A percentile compares a stretch with the other conserved stretches of the same genome.
Conservation (phyloP, 495 filamentous ascomycete genomes). For the Saxophila tyrrhenica region DNA sequence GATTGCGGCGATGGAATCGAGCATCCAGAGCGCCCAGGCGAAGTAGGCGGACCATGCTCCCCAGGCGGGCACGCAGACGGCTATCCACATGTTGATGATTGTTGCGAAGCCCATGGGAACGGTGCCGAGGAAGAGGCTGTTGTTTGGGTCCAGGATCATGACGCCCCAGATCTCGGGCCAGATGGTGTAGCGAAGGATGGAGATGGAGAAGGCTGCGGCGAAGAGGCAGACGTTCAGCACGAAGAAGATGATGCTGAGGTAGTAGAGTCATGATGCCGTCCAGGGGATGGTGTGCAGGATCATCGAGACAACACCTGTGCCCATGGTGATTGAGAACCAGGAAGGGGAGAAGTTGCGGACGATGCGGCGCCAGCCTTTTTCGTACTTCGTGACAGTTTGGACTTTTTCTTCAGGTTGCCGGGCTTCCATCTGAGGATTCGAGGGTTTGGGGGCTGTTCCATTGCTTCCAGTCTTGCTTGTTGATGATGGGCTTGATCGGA, state of each 20-base stretch:
- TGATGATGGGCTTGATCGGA: not conserved
- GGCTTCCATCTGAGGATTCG: too few species aligned
- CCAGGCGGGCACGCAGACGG: conserved; percentile 47
- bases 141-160: conserved; percentile 47
- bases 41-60: conserved; percentile 35
- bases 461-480: not conserved
- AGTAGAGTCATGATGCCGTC: conserved; percentile 25
- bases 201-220: conserved; percentile 32
- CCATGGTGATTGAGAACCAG: conserved; percentile 32
- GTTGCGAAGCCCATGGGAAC: conserved; percentile 56
- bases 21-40: conserved; percentile 46
- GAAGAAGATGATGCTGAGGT: conserved; percentile 28
- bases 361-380: conserved; percentile 26
- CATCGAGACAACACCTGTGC: conserved; percentile 28
- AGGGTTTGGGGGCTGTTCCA: not conserved
- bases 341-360: conserved; percentile 29
- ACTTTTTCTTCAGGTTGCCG: not conserved
- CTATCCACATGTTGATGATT: conserved; percentile 45
- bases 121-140: conserved; percentile 51
- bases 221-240: conserved; percentile 36
- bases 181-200: conserved; percentile 43
- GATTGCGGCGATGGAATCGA: conserved; percentile 44
- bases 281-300: conserved; percentile 27
- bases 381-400: conserved; percentile 14
- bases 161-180: conserved; percentile 49